Evolutionary conservation across 129 eudicot species (phyloP).

Genomic region (Centaurea solstitialis): DNA sequence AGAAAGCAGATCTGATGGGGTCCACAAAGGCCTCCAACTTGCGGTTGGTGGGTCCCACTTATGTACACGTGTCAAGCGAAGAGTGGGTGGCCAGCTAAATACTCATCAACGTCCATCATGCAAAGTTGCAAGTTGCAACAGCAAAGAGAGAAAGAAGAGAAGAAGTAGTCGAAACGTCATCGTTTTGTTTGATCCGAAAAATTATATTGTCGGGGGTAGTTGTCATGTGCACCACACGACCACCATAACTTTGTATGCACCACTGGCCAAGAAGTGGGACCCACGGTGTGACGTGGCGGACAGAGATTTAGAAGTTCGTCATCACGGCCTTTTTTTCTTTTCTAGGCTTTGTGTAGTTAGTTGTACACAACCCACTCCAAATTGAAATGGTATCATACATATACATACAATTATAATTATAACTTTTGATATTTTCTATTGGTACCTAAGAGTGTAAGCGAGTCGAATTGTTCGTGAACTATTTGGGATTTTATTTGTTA

Average conservation of each 20-base stretch:
- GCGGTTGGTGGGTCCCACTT: background rate
- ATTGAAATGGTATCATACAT: too few species aligned
- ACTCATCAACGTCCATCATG: conserved; percentile 28
- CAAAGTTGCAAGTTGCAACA: conserved; percentile 43
- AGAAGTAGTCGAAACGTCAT: conserved; percentile 35
- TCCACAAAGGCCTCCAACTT: conserved; percentile 28
- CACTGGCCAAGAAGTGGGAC: background rate
- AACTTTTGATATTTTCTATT: too few species aligned
- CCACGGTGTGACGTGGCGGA: background rate
- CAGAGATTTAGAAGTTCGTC: background rate
- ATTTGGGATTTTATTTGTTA: too few species aligned
- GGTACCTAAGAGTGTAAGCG: too few species aligned
- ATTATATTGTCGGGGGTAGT: conserved; percentile 34
- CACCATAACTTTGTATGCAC: conserved; percentile 21
- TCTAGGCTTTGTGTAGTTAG: too few species aligned
- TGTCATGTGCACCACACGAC: conserved; percentile 36
- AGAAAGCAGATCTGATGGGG: conserved; percentile 24
- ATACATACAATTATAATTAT: too few species aligned
- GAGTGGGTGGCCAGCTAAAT: conserved; percentile 31
- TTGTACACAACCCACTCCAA: too few species aligned
- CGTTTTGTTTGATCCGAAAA: conserved; percentile 20
- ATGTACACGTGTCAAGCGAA: conserved; percentile 10
- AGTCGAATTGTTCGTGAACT: too few species aligned
- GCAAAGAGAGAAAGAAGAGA: background rate
- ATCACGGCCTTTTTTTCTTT: background rate